These are phyloP conservation scores for Paecilomyces variotii DNA, from an alignment of 2,329 filamentous ascomycete genomes.

Conservation along the genomic window DNA sequence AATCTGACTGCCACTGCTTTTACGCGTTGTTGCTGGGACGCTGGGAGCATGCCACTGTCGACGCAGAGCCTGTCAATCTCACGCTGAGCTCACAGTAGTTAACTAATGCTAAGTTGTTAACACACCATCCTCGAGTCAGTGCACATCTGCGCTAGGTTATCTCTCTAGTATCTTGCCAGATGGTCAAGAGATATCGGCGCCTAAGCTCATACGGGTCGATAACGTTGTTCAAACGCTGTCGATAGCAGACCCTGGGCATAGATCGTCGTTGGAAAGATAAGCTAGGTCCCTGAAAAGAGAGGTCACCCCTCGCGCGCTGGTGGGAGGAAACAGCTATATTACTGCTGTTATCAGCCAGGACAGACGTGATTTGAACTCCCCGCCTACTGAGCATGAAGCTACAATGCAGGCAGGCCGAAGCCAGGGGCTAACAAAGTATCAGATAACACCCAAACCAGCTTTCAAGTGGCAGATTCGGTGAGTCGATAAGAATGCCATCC, in stretches of 20 bases:
- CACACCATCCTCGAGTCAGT: neutral
- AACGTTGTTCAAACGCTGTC: neutral
- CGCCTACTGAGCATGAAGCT: neutral
- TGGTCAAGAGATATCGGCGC: neutral
- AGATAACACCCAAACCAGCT: neutral
- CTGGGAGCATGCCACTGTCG: neutral
- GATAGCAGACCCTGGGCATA: neutral
- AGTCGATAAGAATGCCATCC: neutral
- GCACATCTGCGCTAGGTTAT: neutral
- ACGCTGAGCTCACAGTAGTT: neutral
- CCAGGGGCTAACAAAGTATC: neutral
- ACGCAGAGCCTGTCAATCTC: too few relatives aligned
- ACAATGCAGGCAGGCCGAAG: neutral
- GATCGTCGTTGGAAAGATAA: neutral
- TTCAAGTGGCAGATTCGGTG: neutral
- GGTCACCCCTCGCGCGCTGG: neutral
- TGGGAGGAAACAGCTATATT: neutral
- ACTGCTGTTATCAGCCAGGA: neutral
- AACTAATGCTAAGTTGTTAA: neutral
- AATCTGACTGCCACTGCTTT: neutral
- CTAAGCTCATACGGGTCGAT: neutral
- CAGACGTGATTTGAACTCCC: neutral
- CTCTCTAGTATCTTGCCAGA: neutral
- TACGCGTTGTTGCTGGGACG: neutral
- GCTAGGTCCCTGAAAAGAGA: neutral